Conservation (phyloP, 495 filamentous ascomycete genomes). For the Friedmanniomyces simplex region DNA sequence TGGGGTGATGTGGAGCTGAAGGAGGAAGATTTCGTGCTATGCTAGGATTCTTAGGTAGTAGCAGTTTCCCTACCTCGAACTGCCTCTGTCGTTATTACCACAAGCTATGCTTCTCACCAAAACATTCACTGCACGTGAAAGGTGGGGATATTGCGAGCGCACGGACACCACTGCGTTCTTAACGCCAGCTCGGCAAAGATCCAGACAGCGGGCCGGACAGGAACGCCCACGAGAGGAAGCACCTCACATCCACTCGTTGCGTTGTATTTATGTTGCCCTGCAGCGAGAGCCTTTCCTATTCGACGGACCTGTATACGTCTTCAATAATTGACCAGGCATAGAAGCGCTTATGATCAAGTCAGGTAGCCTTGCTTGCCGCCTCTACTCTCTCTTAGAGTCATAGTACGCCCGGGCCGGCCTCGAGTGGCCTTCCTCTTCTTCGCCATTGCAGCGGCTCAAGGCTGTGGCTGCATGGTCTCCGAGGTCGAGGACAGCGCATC, state of each 20-base stretch:
- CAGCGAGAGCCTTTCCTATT: background rate
- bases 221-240: background rate
- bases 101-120: too few species aligned
- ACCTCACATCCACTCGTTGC: constrained; percentile 7
- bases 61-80: too few species aligned
- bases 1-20: background rate
- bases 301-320: constrained; percentile 6
- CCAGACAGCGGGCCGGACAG: background rate
- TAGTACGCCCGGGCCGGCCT: background rate
- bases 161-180: too few species aligned
- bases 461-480: too few species aligned
- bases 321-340: constrained; percentile 7
- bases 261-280: too few species aligned
- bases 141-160: too few species aligned
- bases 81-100: too few species aligned
- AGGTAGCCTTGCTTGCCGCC: background rate
- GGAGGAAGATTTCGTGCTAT: background rate
- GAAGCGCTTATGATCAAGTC: background rate
- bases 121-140: background rate
- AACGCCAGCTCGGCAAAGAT: background rate
- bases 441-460: too few species aligned
- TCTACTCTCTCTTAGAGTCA: background rate
- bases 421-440: too few species aligned
- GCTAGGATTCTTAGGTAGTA: too few species aligned
- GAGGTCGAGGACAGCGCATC: background rate